Percentiles rank a stretch among this genome's conserved stretches.
Evolutionary conservation across 208 protist species (phyloP).

Genomic region (Trypanosoma caninum): DNA sequence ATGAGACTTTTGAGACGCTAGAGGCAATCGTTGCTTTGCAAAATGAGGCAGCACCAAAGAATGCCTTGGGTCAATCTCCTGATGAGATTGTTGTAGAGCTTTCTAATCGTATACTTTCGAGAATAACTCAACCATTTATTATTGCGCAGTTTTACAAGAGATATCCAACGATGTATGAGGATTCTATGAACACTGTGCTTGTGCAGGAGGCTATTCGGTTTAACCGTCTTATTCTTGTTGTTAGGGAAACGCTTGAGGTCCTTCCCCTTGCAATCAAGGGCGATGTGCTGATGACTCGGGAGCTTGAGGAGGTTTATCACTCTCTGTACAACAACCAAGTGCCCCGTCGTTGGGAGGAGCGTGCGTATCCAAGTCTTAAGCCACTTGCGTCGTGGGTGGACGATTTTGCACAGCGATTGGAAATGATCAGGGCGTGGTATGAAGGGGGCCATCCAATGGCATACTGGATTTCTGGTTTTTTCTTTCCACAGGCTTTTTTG

Average conservation of each 20-base stretch:
- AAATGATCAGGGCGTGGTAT: conserved; percentile 95
- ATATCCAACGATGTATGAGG: conserved; percentile 95
- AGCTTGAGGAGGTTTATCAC: conserved; percentile 94
- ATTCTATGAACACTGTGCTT: conserved; percentile 99
- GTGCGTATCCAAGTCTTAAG: conserved; percentile 95
- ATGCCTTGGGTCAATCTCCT: conserved; percentile 44
- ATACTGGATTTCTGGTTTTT: conserved; percentile 97
- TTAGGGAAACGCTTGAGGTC: conserved; percentile 75
- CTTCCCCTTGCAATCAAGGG: conserved; percentile 95
- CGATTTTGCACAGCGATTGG: conserved; percentile 87
- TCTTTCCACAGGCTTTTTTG: conserved; percentile 96
- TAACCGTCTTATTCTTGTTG: conserved; percentile 87
- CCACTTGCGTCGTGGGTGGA: conserved; percentile 93
- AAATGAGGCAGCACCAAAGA: conserved; percentile 42
- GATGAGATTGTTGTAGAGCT: conserved; percentile 84
- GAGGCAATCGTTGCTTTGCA: conserved; percentile 82
- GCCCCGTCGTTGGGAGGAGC: conserved; percentile 83
- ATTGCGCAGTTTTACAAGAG: conserved; percentile 75
- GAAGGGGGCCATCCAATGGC: conserved; percentile 87
- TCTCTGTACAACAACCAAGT: conserved; percentile 96
- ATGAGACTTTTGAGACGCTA: conserved; percentile 91
- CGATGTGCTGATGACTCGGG: conserved; percentile 96
- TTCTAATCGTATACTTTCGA: conserved; percentile 72
- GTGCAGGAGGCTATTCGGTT: conserved; percentile 98
- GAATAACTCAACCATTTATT: conserved; percentile 81